Base-by-base conservation (phyloP, 2,329 filamentous ascomycete species). In the Ophiostoma populinum region DNA sequence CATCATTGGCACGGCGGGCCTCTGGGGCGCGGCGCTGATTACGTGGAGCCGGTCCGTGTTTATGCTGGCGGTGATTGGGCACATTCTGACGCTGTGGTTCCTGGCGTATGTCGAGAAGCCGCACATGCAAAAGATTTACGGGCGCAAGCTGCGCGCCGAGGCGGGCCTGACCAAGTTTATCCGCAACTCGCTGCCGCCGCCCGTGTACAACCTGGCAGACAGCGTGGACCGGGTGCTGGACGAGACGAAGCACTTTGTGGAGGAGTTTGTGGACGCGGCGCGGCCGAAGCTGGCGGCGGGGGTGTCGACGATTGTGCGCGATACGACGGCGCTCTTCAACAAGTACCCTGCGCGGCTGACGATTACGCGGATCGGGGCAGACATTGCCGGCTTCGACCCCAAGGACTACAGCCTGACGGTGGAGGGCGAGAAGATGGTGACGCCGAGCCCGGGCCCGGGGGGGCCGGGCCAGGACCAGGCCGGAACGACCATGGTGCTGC, bases 81-180 rank as follows among this genome's bases (percentile, higher is more conserved):
- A 98, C 50, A 70, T 87, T 21, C 62, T 94, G 33, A 90, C 80
- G 2, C 63, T 95, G 21, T 74, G 65, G 20, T 94, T 94, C 59
- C 81, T 98, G 36, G 81, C 92, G 40, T 80, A 87, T 45, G 80
- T 98, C 8, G 90, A 98, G 57, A 77, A 86, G 40, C 90, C 87
- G 11, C 90, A 98, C 54, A 95, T 98, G 86, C 81, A 93, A 54
- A 95, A 93, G 63, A 70, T 95, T 13, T 98, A 98, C 49, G 87
- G 90, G 27, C 67, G 75, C 46, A 77, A 75, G 46, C 62, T 98
- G 30, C 77, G 90, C 40, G 64, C 78, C 43, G 83, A 93, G 53
- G 90, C 90, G 9, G 90, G 90, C 33, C 65, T 98, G 25, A 87
- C 86, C 40, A 92, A 86, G 58, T 94, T 82, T 48, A 69, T 98